Evolutionary conservation across 2,329 filamentous ascomycete species (phyloP).

Genomic region (Dendryphion nanum): DNA sequence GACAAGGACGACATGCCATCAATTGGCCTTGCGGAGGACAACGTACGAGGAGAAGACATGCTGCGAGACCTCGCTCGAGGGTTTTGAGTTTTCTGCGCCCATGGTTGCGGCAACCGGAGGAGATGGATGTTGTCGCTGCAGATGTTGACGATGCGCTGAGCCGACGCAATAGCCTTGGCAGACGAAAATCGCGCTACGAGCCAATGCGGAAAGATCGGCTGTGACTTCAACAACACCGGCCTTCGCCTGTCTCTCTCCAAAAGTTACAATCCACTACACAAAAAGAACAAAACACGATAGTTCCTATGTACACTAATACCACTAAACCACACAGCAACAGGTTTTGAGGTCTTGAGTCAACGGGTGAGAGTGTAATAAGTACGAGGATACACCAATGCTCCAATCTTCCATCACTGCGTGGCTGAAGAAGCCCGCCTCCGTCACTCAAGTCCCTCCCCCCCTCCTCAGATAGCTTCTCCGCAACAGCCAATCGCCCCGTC

Average conservation of each 20-base stretch:
- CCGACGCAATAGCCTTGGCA: slow-evolving; percentile 14
- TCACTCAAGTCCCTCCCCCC: slow-evolving; percentile 10
- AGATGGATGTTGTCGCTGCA: slow-evolving; percentile 20
- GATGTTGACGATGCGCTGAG: slow-evolving; percentile 28
- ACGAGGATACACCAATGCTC: slow-evolving; percentile 40
- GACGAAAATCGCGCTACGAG: background rate
- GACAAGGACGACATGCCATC: slow-evolving; percentile 9
- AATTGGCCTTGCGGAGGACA: slow-evolving; percentile 17
- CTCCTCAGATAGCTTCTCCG: background rate
- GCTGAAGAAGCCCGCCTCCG: slow-evolving; percentile 46
- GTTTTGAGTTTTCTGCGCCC: slow-evolving; percentile 64
- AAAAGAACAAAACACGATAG: no score
- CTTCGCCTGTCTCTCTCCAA: no score
- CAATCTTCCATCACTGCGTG: slow-evolving; percentile 49
- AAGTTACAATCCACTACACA: no score
- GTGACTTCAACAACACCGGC: no score
- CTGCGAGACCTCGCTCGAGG: slow-evolving; percentile 52
- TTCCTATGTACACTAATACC: no score
- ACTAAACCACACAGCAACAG: no score
- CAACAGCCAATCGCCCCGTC: background rate
- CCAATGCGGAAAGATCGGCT: background rate
- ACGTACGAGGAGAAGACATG: slow-evolving; percentile 63
- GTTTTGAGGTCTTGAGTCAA: no score
- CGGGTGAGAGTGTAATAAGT: no score
- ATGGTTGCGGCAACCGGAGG: slow-evolving; percentile 43